Percentiles rank a stretch among this genome's conserved stretches.
Evolutionary conservation across 768 basidiomycete species (phyloP).

Genomic region (Pleurotus cornucopiae): DNA sequence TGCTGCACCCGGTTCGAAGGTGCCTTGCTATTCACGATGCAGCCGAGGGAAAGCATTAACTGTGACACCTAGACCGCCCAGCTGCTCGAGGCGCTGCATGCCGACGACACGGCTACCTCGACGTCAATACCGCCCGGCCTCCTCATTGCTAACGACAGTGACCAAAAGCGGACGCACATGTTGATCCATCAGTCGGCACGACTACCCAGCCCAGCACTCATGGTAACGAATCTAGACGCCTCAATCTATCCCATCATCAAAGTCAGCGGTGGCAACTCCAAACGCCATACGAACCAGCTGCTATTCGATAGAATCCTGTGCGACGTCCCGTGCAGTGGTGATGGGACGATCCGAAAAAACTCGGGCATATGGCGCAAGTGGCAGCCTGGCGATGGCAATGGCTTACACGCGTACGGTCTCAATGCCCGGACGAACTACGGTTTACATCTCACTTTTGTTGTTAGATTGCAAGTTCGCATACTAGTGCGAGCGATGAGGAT

Average conservation of each 20-base stretch:
- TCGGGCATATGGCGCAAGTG: slow-evolving; percentile 92
- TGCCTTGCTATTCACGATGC: slow-evolving; percentile 19
- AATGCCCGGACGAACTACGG: no score
- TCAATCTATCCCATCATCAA: slow-evolving; percentile 75
- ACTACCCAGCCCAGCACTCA: slow-evolving; percentile 84
- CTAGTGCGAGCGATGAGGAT: slow-evolving; percentile 92
- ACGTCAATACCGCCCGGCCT: slow-evolving; percentile 78
- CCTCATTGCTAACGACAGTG: slow-evolving; percentile 92
- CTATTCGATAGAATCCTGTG: slow-evolving; percentile 92
- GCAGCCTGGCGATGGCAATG: slow-evolving; percentile 86
- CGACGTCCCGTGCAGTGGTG: slow-evolving; percentile 97
- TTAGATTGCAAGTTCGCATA: slow-evolving; percentile 87
- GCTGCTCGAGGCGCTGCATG: slow-evolving; percentile 91
- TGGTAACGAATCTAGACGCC: slow-evolving; percentile 97
- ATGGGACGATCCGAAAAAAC: slow-evolving; percentile 95
- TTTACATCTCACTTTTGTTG: background rate
- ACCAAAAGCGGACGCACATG: slow-evolving; percentile 90
- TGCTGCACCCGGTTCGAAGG: slow-evolving; percentile 97
- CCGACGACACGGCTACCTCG: slow-evolving; percentile 60
- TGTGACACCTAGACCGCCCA: slow-evolving; percentile 71
- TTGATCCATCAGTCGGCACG: slow-evolving; percentile 97
- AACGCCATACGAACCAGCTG: slow-evolving; percentile 36
- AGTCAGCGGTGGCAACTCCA: slow-evolving; percentile 27
- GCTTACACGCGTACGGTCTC: slow-evolving; percentile 62
- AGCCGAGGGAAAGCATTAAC: no score